Evolutionary conservation across 148 eudicot species (phyloP).

Genomic region (Diospyros kaki): DNA sequence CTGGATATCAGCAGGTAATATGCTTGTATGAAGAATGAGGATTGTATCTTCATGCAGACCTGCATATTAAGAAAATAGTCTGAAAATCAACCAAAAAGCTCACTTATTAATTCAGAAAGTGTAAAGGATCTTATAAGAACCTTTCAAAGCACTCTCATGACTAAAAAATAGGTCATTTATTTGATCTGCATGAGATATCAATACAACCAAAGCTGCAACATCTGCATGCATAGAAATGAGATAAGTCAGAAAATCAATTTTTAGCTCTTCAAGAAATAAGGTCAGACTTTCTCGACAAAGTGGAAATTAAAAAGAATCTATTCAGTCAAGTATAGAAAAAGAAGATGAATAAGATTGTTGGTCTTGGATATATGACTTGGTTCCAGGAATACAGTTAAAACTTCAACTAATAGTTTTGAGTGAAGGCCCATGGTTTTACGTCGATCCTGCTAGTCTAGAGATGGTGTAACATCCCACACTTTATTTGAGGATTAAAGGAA

Average conservation of each 20-base stretch:
- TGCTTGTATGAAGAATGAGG: constrained; percentile 51
- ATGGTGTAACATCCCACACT: no score
- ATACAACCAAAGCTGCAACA: constrained; percentile 59
- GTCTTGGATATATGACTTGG: background rate
- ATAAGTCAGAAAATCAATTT: background rate
- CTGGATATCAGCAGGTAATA: constrained; percentile 50
- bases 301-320: background rate
- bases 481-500: no score
- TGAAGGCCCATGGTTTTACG: no score
- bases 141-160: constrained; percentile 56
- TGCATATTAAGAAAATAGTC: constrained; percentile 27
- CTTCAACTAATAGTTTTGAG: no score
- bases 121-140: constrained; percentile 28
- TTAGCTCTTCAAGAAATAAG: constrained; percentile 2
- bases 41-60: constrained; percentile 57
- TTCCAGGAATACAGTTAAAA: no score
- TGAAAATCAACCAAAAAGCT: constrained; percentile 13
- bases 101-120: background rate
- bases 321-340: background rate
- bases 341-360: background rate
- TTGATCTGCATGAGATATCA: constrained; percentile 53
- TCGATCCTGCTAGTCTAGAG: no score
- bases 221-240: constrained; percentile 37
- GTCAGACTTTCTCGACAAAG: background rate
- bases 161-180: constrained; percentile 51